phyloP scores from a whole-genome alignment of 176 grass and related monocot species.

The Typha latifolia region DNA sequence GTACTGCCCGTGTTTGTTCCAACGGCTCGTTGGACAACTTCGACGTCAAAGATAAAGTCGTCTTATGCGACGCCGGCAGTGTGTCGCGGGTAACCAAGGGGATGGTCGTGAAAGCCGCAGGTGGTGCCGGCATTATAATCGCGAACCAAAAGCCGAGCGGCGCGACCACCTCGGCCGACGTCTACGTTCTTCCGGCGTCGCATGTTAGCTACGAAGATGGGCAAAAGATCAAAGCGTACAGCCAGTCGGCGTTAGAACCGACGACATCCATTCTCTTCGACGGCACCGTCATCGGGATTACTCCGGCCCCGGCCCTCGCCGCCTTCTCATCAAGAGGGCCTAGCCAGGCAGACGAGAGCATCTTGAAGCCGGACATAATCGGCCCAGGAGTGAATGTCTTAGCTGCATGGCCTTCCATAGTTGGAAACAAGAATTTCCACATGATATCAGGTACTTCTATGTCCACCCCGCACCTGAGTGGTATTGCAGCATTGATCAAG shows the following conservation, averaged over 20 bases:
- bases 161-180: not conserved
- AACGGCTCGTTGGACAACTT: no score
- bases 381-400: conserved; percentile 14
- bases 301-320: not conserved
- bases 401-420: conserved; percentile 13
- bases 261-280: conserved; percentile 6
- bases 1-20: no score
- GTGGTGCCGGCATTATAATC: conserved; percentile 8
- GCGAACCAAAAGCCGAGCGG: not conserved
- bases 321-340: conserved; percentile 19
- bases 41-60: conserved; percentile 2
- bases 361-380: conserved; percentile 11
- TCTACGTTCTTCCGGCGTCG: conserved; percentile 9
- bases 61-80: conserved; percentile 4
- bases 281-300: not conserved
- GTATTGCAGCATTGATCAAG: conserved; percentile 9
- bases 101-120: conserved; percentile 7
- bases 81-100: not conserved
- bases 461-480: conserved; percentile 14
- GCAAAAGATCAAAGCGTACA: conserved; percentile 1
- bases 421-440: not conserved
- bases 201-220: not conserved
- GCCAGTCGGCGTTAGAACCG: not conserved
- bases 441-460: conserved; percentile 26
- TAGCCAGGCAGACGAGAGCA: not conserved